Evolutionary conservation across 148 eudicot species (phyloP).

Genomic region (Hydrangea macrophylla): DNA sequence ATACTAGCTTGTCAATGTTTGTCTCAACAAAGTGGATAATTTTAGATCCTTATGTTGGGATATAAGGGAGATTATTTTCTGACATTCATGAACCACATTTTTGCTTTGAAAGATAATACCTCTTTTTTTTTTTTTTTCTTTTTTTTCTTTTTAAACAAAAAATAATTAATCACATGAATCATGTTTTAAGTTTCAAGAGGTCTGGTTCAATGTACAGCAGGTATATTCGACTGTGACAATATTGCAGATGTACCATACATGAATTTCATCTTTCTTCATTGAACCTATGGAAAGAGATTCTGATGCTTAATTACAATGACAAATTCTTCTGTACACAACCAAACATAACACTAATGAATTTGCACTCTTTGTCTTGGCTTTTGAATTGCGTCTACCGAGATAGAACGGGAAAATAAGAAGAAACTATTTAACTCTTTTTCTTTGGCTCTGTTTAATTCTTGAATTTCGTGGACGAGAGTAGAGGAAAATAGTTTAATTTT

Average conservation of each 20-base stretch:
- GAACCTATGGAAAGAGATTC: not conserved
- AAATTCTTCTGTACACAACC: too few relatives aligned
- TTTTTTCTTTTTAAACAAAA: not conserved
- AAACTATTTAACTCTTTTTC: too few relatives aligned
- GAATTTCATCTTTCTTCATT: not conserved
- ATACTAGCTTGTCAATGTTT: slow-evolving; percentile 24
- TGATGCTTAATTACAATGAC: not conserved
- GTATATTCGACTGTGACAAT: not conserved
- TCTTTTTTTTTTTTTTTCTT: too few relatives aligned
- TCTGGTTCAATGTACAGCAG: not conserved
- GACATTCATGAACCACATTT: slow-evolving; percentile 23
- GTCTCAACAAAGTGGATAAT: slow-evolving; percentile 27
- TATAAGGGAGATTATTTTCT: slow-evolving; percentile 14
- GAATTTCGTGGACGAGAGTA: too few relatives aligned
- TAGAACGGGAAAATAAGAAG: too few relatives aligned
- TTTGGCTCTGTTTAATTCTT: too few relatives aligned
- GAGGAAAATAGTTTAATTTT: too few relatives aligned
- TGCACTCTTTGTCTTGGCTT: too few relatives aligned
- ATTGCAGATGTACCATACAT: not conserved
- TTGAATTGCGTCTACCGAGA: too few relatives aligned
- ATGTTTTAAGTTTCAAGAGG: too few relatives aligned
- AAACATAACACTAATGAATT: too few relatives aligned
- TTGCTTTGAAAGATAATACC: slow-evolving; percentile 5
- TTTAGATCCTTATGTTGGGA: slow-evolving; percentile 27
- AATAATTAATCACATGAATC: slow-evolving; percentile 10